Percentiles rank a stretch among this genome's conserved stretches.
These are phyloP conservation scores for Penicillium taxi DNA, from an alignment of 495 filamentous ascomycete species.

Conservation along the genomic window DNA sequence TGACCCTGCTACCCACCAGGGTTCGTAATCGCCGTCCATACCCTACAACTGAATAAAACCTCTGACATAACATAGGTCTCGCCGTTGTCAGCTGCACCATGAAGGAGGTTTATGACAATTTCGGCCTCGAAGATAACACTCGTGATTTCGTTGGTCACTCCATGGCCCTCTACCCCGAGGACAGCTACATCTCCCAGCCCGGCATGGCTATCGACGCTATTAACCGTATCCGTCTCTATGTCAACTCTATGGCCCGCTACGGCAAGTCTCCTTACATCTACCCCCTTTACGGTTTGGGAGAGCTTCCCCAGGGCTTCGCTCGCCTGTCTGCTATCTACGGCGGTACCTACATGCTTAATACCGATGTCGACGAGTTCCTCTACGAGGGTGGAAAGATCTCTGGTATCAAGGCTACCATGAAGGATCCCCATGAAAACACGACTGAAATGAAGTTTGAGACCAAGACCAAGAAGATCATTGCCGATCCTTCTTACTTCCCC, in stretches of 20 bases:
- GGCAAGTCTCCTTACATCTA: constrained; percentile 99
- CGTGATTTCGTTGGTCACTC: constrained; percentile 96
- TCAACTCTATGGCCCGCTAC: constrained; percentile 95
- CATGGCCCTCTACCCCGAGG: constrained; percentile 90
- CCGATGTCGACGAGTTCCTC: constrained; percentile 77
- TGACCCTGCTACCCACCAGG: constrained; percentile 79
- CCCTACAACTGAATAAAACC: neutral
- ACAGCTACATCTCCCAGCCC: constrained; percentile 67
- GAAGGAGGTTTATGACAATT: constrained; percentile 97
- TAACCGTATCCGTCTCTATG: constrained; percentile 89
- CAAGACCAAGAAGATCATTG: constrained; percentile 91
- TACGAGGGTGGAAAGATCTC: constrained; percentile 74
- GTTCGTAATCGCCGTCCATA: constrained; percentile 37
- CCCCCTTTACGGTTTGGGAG: constrained; percentile 92
- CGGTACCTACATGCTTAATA: constrained; percentile 99
- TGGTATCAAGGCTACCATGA: constrained; percentile 97
- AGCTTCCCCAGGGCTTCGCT: constrained; percentile 96
- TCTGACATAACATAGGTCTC: constrained; percentile 70
- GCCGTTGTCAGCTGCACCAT: constrained; percentile 73
- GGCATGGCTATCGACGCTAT: constrained; percentile 80
- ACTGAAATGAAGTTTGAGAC: constrained; percentile 90
- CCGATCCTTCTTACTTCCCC: constrained; percentile 95
- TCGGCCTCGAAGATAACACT: constrained; percentile 82
- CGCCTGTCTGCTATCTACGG: constrained; percentile 96
- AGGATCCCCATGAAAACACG: constrained; percentile 63